These are phyloP conservation scores for Zalerion maritima DNA, from an alignment of 495 filamentous ascomycete genomes.

Conservation along the genomic window DNA sequence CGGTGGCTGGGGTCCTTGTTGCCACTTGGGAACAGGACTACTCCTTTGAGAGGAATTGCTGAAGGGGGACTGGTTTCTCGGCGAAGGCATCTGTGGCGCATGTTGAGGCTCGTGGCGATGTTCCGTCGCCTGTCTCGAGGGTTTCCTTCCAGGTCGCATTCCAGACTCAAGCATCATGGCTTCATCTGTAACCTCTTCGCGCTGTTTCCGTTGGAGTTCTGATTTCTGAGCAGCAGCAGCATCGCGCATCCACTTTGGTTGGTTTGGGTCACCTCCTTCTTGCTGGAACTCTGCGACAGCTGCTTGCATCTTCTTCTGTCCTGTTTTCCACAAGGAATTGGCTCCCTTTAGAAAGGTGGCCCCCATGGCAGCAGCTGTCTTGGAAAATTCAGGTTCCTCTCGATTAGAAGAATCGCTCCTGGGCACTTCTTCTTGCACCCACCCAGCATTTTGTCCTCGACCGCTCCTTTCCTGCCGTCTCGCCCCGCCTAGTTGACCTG, in stretches of 20 bases:
- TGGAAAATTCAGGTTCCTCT: slow-evolving; percentile 61
- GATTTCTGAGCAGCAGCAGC: slow-evolving; percentile 18
- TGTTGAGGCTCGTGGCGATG: slow-evolving; percentile 11
- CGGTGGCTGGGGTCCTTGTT: slow-evolving; percentile 26
- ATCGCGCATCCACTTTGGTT: slow-evolving; percentile 92
- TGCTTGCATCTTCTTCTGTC: slow-evolving; percentile 88
- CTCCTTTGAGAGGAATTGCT: slow-evolving; percentile 8
- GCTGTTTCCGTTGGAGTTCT: slow-evolving; percentile 6
- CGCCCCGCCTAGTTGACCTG: slow-evolving; percentile 10
- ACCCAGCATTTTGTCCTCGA: slow-evolving; percentile 20
- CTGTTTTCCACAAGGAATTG: slow-evolving; percentile 82
- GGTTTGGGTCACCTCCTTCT: slow-evolving; percentile 52
- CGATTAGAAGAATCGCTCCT: slow-evolving; percentile 40
- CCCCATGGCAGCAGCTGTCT: slow-evolving; percentile 68
- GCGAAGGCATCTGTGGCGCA: slow-evolving; percentile 10
- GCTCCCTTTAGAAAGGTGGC: slow-evolving; percentile 84
- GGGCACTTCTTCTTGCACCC: slow-evolving; percentile 20
- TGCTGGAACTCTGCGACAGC: slow-evolving; percentile 81
- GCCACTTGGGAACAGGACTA: slow-evolving; percentile 26
- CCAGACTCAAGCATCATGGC: slow-evolving; percentile 75
- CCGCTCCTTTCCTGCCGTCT: slow-evolving; percentile 17
- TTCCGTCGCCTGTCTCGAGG: slow-evolving; percentile 18
- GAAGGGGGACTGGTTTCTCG: slow-evolving; percentile 32
- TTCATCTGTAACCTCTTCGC: slow-evolving; percentile 59
- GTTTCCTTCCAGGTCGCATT: slow-evolving; percentile 30